These are phyloP conservation scores for Colletotrichum navitas DNA, from an alignment of 2,329 filamentous ascomycete genomes.

Conservation along the genomic window DNA sequence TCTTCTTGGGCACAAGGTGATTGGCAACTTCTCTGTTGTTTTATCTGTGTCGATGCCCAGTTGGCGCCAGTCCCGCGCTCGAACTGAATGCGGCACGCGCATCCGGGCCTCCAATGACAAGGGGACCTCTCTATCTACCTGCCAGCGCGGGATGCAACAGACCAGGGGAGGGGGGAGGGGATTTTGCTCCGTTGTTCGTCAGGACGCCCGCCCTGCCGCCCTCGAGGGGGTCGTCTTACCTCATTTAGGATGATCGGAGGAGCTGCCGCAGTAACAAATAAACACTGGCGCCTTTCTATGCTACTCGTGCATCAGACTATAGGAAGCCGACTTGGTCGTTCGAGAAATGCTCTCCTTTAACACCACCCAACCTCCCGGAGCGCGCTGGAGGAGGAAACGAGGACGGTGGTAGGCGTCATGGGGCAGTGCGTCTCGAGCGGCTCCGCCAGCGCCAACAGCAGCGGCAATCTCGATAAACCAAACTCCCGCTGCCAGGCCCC, in stretches of 20 bases:
- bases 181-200: conserved; percentile 11
- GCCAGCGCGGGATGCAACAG: conserved; percentile 7
- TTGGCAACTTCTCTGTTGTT: conserved; percentile 22
- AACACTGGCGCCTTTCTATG: conserved; percentile 21
- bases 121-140: conserved; percentile 9
- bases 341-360: conserved; percentile 30
- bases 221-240: conserved; percentile 14
- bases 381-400: conserved; percentile 37
- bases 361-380: conserved; percentile 28
- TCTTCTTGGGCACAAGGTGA: conserved; percentile 13
- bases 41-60: conserved; percentile 25
- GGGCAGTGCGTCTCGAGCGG: conserved; percentile 39
- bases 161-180: conserved; percentile 19
- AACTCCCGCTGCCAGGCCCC: conserved; percentile 33
- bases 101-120: conserved; percentile 1
- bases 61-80: conserved; percentile 8
- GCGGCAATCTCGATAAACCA: neutral
- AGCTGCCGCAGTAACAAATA: conserved; percentile 30
- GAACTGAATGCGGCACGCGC: neutral
- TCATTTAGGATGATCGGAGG: conserved; percentile 23
- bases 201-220: conserved; percentile 13
- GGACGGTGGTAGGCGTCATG: conserved; percentile 33
- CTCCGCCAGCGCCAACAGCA: conserved; percentile 1
- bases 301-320: conserved; percentile 13
- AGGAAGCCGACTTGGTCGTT: conserved; percentile 27